Evolutionary conservation across 345 rosid species (phyloP).

Genomic region (Aurinia saxatilis): DNA sequence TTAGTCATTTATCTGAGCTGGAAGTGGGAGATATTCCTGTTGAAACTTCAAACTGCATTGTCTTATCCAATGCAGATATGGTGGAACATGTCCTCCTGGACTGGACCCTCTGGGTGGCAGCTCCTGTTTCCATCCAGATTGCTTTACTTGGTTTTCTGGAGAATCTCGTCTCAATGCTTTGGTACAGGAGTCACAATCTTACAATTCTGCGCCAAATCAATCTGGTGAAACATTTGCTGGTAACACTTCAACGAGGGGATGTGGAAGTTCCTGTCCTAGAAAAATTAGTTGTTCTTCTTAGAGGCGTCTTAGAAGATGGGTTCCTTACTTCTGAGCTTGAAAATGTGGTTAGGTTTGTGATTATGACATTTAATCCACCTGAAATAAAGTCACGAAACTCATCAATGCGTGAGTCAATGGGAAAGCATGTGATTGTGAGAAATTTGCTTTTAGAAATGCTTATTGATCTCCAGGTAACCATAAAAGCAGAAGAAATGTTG

Average conservation of each 20-base stretch:
- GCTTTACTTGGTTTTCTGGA: slow-evolving; percentile 83
- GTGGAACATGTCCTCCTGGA: slow-evolving; percentile 93
- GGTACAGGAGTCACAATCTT: slow-evolving; percentile 94
- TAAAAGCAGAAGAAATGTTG: slow-evolving; percentile 74
- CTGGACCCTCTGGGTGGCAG: slow-evolving; percentile 93
- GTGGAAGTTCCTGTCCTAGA: slow-evolving; percentile 92
- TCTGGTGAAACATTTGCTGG: slow-evolving; percentile 79
- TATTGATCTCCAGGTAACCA: slow-evolving; percentile 90
- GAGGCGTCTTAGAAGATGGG: slow-evolving; percentile 85
- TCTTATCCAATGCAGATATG: slow-evolving; percentile 90
- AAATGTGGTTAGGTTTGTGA: slow-evolving; percentile 80
- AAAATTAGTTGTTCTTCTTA: slow-evolving; percentile 78
- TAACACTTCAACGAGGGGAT: slow-evolving; percentile 90
- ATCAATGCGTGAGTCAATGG: slow-evolving; percentile 69
- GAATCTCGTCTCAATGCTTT: slow-evolving; percentile 86
- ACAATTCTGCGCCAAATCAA: slow-evolving; percentile 74
- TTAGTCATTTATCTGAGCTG: slow-evolving; percentile 78
- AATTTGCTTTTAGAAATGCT: slow-evolving; percentile 95
- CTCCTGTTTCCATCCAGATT: slow-evolving; percentile 80
- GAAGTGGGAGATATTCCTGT: slow-evolving; percentile 55
- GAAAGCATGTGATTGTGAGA: slow-evolving; percentile 92
- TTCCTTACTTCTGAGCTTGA: slow-evolving; percentile 84
- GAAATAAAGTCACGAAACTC: slow-evolving; percentile 55
- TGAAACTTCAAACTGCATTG: slow-evolving; percentile 84
- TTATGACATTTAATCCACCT: slow-evolving; percentile 96